Percentiles rank a stretch among this genome's conserved stretches.
Evolutionary conservation across 2,329 filamentous ascomycete species (phyloP).

Genomic region (Xylariaceae sp.): DNA sequence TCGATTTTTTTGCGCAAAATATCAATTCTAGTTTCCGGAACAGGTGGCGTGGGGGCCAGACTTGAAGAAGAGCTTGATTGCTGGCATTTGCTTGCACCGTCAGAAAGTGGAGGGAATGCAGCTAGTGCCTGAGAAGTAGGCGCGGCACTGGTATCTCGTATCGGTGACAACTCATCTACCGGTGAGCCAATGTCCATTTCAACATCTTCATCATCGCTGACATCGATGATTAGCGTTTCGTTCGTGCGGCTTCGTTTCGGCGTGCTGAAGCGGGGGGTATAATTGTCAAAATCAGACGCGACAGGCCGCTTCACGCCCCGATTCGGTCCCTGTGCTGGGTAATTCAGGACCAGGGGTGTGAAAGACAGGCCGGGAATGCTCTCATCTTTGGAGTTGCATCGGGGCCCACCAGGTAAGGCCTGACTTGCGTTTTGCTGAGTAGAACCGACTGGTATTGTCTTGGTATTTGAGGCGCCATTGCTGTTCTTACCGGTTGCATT

Average conservation of each 20-base stretch:
- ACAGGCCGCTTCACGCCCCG: constrained; percentile 52
- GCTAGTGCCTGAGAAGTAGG: constrained; percentile 32
- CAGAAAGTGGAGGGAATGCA: constrained; percentile 42
- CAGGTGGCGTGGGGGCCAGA: constrained; percentile 34
- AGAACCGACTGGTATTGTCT: neutral
- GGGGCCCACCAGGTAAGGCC: constrained; percentile 16
- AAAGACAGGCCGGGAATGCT: constrained; percentile 27
- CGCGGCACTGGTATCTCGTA: constrained; percentile 29
- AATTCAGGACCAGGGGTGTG: constrained; percentile 12
- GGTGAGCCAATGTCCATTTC: constrained; percentile 63
- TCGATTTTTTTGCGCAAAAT: constrained; percentile 48
- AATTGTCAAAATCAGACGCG: constrained; percentile 66
- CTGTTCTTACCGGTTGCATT: neutral
- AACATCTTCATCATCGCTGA: constrained; percentile 68
- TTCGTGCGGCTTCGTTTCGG: constrained; percentile 53
- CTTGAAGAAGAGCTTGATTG: constrained; percentile 37
- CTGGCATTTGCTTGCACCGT: constrained; percentile 37
- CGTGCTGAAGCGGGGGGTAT: constrained; percentile 35
- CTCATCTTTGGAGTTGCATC: constrained; percentile 18
- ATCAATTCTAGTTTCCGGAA: constrained; percentile 27
- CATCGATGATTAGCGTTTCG: constrained; percentile 67
- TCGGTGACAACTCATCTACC: constrained; percentile 36
- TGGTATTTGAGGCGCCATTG: constrained; percentile 13
- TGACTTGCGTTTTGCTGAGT: constrained; percentile 8
- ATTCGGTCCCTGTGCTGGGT: constrained; percentile 25